Evolutionary conservation across 805 yeast species (phyloP).

Genomic region (Zygoascus tannicola): DNA sequence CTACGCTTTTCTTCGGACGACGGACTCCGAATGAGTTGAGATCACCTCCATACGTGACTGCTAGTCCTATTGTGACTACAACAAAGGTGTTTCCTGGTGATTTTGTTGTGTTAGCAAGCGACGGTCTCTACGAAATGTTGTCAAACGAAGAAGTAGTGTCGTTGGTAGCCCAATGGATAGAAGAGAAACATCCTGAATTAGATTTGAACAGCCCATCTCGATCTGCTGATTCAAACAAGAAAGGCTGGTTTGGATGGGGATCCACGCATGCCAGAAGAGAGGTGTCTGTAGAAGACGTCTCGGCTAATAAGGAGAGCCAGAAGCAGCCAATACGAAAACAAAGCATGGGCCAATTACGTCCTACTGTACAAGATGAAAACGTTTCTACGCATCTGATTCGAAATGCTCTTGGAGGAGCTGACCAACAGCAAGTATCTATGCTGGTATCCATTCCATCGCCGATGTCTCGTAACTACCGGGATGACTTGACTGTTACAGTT

Average conservation of each 20-base stretch:
- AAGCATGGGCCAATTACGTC: conserved; percentile 16
- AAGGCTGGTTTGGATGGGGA: conserved; percentile 1
- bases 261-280: background rate
- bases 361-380: conserved; percentile 63
- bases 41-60: conserved; percentile 96
- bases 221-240: background rate
- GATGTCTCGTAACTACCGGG: conserved; percentile 82
- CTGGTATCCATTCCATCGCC: conserved; percentile 88
- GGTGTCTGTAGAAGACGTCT: conserved; percentile 26
- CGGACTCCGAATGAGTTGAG: conserved; percentile 53
- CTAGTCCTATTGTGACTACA: conserved; percentile 85
- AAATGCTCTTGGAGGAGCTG: conserved; percentile 87
- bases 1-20: conserved; percentile 74
- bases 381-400: conserved; percentile 89
- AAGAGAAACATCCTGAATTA: conserved; percentile 41
- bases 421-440: conserved; percentile 79
- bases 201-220: background rate
- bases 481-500: conserved; percentile 92
- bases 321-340: conserved; percentile 64
- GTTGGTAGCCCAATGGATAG: conserved; percentile 89
- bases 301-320: conserved; percentile 41
- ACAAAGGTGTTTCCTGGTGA: conserved; percentile 70
- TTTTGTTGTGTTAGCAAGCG: conserved; percentile 86
- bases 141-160: conserved; percentile 90
- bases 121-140: conserved; percentile 86